phyloP scores from a whole-genome alignment of 192 early-diverging fungal genomes.

The Mortierella antarctica region DNA sequence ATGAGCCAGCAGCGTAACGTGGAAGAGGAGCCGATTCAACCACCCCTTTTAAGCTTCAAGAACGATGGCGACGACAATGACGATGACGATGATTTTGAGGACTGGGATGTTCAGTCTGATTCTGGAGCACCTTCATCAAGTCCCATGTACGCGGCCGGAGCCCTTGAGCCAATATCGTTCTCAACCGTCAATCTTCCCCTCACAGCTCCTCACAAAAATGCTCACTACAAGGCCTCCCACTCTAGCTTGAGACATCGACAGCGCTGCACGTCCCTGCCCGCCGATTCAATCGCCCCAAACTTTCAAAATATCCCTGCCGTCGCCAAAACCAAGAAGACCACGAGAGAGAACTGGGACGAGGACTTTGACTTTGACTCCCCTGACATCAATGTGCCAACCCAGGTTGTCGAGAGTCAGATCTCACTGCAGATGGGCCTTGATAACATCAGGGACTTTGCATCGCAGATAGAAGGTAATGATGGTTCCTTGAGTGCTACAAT shows the following conservation, averaged over 20 bases:
- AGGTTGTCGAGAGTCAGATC: constrained; percentile 52
- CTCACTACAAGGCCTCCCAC: constrained; percentile 31
- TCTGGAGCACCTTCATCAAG: constrained; percentile 31
- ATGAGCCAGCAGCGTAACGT: constrained; percentile 11
- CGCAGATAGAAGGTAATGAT: constrained; percentile 50
- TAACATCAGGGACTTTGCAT: constrained; percentile 55
- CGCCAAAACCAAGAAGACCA: neutral
- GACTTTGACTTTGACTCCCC: constrained; percentile 47
- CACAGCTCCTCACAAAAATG: neutral
- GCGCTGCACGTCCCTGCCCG: constrained; percentile 17
- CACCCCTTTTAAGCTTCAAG: constrained; percentile 4
- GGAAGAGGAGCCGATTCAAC: neutral
- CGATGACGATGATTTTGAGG: constrained; percentile 53
- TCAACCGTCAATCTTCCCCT: constrained; percentile 27
- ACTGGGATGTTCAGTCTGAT: constrained; percentile 46
- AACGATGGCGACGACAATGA: constrained; percentile 18
- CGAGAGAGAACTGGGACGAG: constrained; percentile 58
- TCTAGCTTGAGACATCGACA: constrained; percentile 31
- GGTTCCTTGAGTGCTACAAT: too few relatives aligned
- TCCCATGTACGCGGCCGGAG: constrained; percentile 41
- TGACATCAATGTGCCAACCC: constrained; percentile 49
- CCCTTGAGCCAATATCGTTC: constrained; percentile 16
- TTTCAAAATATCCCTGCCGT: constrained; percentile 21
- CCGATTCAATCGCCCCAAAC: neutral
- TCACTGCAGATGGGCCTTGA: constrained; percentile 53